phyloP scores from a whole-genome alignment of 768 basidiomycete species.

The Tricholoma bakamatsutake region DNA sequence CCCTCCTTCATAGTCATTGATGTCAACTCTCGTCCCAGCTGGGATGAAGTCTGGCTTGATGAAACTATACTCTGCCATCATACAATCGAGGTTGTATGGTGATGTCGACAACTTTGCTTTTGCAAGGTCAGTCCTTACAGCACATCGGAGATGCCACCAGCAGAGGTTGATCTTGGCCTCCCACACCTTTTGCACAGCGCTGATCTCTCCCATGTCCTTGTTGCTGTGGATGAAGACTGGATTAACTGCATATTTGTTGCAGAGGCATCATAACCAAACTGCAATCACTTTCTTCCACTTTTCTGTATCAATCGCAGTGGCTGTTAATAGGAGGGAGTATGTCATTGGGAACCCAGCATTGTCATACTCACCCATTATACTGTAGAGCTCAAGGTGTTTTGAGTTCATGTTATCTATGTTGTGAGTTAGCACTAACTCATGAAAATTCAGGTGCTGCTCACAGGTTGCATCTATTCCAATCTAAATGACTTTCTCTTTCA shows the following conservation, averaged over 20 bases:
- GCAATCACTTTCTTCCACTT: background rate
- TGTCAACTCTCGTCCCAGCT: background rate
- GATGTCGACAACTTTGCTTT: background rate
- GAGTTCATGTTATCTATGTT: background rate
- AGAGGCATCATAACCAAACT: background rate
- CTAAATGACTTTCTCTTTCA: background rate
- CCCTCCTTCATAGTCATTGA: background rate
- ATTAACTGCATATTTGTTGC: background rate
- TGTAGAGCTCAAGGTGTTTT: background rate
- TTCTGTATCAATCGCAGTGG: background rate
- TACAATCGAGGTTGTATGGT: background rate
- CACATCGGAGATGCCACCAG: background rate
- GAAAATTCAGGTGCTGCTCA: background rate
- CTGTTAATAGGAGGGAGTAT: background rate
- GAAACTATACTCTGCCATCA: background rate
- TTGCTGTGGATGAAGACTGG: background rate
- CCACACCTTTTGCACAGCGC: background rate
- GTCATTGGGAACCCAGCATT: background rate
- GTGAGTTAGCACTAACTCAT: background rate
- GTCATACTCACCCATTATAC: background rate
- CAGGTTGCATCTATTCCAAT: constrained; percentile 1
- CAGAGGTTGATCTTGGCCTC: background rate
- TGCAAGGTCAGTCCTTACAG: background rate
- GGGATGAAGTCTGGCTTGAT: background rate
- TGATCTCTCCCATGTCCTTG: background rate